These are phyloP conservation scores for Penicillium canescens DNA, from an alignment of 495 filamentous ascomycete genomes.

Conservation along the genomic window DNA sequence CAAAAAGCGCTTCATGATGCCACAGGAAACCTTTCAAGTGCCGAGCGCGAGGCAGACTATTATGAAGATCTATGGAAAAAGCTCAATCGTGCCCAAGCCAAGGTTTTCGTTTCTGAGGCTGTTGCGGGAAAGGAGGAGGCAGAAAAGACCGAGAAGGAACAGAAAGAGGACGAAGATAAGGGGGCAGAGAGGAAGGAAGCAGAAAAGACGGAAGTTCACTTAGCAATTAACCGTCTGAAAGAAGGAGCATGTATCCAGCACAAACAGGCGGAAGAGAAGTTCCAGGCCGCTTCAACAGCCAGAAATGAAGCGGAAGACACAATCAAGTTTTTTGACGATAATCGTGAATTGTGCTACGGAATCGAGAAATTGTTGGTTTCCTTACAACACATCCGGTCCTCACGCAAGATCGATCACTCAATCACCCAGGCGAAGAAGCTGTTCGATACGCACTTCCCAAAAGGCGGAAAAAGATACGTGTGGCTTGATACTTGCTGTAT, in stretches of 20 bases:
- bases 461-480: conserved; percentile 38
- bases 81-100: too few relatives aligned
- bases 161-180: too few relatives aligned
- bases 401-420: conserved; percentile 37
- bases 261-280: not conserved
- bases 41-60: not conserved
- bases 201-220: not conserved
- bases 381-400: conserved; percentile 38
- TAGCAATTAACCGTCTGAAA: not conserved
- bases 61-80: not conserved
- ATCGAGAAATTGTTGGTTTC: conserved; percentile 35
- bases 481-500: conserved; percentile 54
- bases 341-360: conserved; percentile 25
- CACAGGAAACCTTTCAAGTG: not conserved
- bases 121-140: too few relatives aligned
- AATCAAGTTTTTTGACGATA: conserved; percentile 8
- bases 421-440: conserved; percentile 33
- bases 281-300: not conserved
- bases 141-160: not conserved
- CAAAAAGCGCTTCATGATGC: conserved; percentile 4
- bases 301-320: not conserved
- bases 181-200: too few relatives aligned
- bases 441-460: conserved; percentile 35
- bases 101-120: too few relatives aligned
- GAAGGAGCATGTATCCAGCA: not conserved